These are phyloP conservation scores for Fragaria iinumae DNA, from an alignment of 306 rosid species.

Conservation along the genomic window DNA sequence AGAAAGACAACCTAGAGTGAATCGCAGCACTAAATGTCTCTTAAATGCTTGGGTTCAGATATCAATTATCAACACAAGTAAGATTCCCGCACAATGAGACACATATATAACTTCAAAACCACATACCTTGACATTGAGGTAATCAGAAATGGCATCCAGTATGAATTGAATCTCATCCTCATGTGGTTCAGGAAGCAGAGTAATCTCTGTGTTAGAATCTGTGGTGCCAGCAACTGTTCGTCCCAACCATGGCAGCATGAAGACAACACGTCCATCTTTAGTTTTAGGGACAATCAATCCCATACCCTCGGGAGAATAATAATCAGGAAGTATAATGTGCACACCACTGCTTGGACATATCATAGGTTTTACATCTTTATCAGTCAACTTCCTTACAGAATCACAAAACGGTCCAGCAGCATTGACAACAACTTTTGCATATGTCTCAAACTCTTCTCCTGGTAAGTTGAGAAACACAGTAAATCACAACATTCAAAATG, in stretches of 20 bases:
- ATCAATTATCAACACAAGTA: background rate
- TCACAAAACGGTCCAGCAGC: conserved; percentile 99
- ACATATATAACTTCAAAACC: conserved; percentile 13
- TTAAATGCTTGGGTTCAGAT: background rate
- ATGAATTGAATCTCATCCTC: conserved; percentile 96
- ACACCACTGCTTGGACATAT: conserved; percentile 98
- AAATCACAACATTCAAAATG: conserved; percentile 22
- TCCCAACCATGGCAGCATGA: conserved; percentile 99
- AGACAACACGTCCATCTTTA: conserved; percentile 94
- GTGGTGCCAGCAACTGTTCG: conserved; percentile 98
- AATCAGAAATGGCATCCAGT: conserved; percentile 88
- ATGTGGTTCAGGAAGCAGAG: conserved; percentile 92
- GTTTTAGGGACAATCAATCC: conserved; percentile 98
- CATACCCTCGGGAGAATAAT: conserved; percentile 99
- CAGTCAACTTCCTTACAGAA: conserved; percentile 75
- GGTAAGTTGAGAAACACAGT: conserved; percentile 30
- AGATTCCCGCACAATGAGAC: background rate
- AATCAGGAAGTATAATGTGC: conserved; percentile 92
- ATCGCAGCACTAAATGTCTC: conserved; percentile 17
- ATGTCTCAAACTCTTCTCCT: conserved; percentile 90
- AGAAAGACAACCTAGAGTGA: conserved; percentile 22
- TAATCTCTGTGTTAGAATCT: conserved; percentile 80
- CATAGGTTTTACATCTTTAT: conserved; percentile 58
- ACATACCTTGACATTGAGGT: conserved; percentile 92
- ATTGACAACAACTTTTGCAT: conserved; percentile 93